These are phyloP conservation scores for Colletotrichum sp. DNA, from an alignment of 2,329 filamentous ascomycete species.

Conservation along the genomic window DNA sequence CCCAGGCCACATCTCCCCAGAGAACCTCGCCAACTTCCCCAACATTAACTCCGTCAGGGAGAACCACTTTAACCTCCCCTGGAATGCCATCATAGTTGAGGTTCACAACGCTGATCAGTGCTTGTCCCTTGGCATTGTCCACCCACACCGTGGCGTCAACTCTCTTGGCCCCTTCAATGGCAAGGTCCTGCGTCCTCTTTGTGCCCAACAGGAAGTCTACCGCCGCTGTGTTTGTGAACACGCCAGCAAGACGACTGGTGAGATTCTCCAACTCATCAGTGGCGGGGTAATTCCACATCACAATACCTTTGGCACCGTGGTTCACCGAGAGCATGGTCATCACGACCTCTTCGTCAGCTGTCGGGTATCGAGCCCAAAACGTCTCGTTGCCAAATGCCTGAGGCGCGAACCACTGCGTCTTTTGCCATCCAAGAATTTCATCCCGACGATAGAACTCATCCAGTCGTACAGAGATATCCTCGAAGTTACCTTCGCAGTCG, in stretches of 20 bases:
- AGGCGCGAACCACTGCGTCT: conserved; percentile 48
- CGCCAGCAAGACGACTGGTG: conserved; percentile 42
- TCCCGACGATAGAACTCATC: conserved; percentile 44
- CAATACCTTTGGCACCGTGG: conserved; percentile 47
- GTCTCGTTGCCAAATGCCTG: conserved; percentile 53
- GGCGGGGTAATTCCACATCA: conserved; percentile 51
- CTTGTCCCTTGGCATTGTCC: background rate
- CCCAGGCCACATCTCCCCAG: conserved; percentile 6
- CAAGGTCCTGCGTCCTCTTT: background rate
- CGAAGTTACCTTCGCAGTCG: conserved; percentile 57
- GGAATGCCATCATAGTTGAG: background rate
- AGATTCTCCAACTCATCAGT: conserved; percentile 38
- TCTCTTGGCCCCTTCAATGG: conserved; percentile 1
- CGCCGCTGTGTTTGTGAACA: conserved; percentile 40
- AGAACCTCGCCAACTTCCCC: background rate
- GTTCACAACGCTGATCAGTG: conserved; percentile 5
- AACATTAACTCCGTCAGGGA: background rate
- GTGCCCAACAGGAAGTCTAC: conserved; percentile 34
- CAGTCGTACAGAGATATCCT: conserved; percentile 52
- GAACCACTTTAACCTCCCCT: background rate
- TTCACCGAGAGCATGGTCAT: conserved; percentile 52
- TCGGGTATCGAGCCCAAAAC: conserved; percentile 53
- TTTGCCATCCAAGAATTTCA: conserved; percentile 46
- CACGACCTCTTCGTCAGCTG: conserved; percentile 43
- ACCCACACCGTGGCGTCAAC: conserved; percentile 11